A percentile compares a stretch with the other conserved stretches of the same genome.
Conservation (phyloP, 2,329 filamentous ascomycete genomes). For the Colletotrichum lini region DNA sequence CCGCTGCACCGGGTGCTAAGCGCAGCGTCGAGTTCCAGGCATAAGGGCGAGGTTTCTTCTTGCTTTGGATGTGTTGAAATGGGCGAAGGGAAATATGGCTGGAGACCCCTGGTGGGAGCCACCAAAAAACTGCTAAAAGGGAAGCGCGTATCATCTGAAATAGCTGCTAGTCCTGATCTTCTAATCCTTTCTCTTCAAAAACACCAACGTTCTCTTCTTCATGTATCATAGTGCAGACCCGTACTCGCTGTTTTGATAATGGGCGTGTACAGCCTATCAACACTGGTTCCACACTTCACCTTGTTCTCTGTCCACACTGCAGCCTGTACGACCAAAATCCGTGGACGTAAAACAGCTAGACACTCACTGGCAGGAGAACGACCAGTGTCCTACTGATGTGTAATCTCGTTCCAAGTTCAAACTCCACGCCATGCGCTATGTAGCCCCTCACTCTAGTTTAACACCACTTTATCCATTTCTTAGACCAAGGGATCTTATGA, state of each 20-base stretch:
- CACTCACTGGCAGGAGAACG: too few relatives aligned
- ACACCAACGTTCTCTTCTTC: background rate
- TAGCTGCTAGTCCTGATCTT: background rate
- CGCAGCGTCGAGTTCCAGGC: conserved; percentile 21
- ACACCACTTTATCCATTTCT: too few relatives aligned
- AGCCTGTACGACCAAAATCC: background rate
- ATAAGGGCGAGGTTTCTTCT: background rate
- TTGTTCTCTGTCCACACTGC: background rate
- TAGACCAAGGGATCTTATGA: too few relatives aligned
- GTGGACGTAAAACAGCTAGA: too few relatives aligned
- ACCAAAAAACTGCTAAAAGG: background rate
- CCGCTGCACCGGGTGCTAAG: conserved; percentile 30
- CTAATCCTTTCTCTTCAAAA: background rate
- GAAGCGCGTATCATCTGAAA: background rate
- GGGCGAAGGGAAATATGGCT: background rate
- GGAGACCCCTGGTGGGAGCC: conserved; percentile 25
- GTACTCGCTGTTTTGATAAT: background rate
- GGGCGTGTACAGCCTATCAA: background rate
- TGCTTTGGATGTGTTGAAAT: background rate
- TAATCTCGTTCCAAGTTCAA: too few relatives aligned
- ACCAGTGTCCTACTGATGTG: too few relatives aligned
- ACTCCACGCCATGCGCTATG: too few relatives aligned
- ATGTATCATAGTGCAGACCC: background rate
- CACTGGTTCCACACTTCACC: background rate
- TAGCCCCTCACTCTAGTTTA: too few relatives aligned